These are phyloP conservation scores for Aspergillus intermedius DNA, from an alignment of 2,329 filamentous ascomycete species.

Conservation along the genomic window DNA sequence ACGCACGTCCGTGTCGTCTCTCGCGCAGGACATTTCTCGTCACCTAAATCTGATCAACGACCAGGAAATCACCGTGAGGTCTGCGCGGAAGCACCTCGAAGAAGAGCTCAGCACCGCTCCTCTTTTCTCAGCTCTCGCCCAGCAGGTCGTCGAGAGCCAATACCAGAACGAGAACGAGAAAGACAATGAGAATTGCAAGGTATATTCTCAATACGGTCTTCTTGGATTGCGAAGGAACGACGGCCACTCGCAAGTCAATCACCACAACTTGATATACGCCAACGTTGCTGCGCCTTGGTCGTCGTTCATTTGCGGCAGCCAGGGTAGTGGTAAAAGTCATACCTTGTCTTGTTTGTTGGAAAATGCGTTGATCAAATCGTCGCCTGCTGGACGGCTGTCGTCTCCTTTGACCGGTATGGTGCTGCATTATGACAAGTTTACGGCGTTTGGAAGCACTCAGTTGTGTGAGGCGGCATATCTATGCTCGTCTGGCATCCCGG, in stretches of 20 bases:
- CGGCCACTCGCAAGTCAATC: not conserved
- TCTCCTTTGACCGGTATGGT: slow-evolving; percentile 49
- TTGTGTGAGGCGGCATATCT: slow-evolving; percentile 53
- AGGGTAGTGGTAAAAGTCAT: slow-evolving; percentile 58
- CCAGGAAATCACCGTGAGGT: not conserved
- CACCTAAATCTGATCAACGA: not conserved
- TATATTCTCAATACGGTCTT: not conserved
- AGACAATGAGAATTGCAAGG: not conserved
- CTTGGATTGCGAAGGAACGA: not conserved
- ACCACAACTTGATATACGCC: not conserved
- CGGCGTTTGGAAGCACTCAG: slow-evolving; percentile 26
- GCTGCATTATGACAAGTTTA: slow-evolving; percentile 51
- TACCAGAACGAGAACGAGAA: not conserved
- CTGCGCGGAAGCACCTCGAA: not conserved
- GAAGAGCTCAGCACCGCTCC: slow-evolving; percentile 1
- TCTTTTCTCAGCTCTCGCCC: not conserved
- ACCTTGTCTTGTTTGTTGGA: slow-evolving; percentile 55
- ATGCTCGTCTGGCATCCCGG: slow-evolving; percentile 41
- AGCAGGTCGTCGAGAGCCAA: not conserved
- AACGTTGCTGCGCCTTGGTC: slow-evolving; percentile 25
- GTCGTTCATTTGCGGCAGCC: slow-evolving; percentile 57
- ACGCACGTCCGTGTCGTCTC: not conserved
- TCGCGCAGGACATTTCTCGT: not conserved
- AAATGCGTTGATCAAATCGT: slow-evolving; percentile 24
- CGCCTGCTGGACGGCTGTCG: slow-evolving; percentile 37